Conservation (phyloP, 2,329 filamentous ascomycete species). For the Fusarium sp. region DNA sequence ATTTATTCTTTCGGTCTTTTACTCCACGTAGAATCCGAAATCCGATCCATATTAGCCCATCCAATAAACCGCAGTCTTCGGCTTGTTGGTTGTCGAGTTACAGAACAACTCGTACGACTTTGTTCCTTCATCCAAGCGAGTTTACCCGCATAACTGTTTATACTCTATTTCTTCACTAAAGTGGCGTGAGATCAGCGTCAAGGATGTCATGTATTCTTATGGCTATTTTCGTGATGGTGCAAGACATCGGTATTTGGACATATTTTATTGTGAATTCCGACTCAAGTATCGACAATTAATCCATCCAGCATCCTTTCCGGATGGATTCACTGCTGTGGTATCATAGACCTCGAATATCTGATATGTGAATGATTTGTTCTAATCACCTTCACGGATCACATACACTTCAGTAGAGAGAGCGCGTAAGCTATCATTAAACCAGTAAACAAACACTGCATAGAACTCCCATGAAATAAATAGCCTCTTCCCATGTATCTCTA, state of each 20-base stretch:
- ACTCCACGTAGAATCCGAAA: not conserved
- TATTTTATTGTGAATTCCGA: not conserved
- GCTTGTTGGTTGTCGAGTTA: not conserved
- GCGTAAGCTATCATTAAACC: not conserved
- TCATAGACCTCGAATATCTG: not conserved
- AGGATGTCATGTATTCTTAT: not conserved
- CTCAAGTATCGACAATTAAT: not conserved
- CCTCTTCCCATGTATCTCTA: rapidly evolving
- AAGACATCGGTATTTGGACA: not conserved
- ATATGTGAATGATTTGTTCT: not conserved
- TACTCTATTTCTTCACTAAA: not conserved
- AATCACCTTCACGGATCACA: not conserved
- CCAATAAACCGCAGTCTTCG: conserved; percentile 6
- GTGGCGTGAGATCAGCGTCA: not conserved
- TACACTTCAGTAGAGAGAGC: not conserved
- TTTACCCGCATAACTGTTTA: not conserved
- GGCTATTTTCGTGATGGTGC: not conserved
- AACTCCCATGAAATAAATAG: too few species aligned
- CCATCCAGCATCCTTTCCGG: not conserved
- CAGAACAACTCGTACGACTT: conserved; percentile 13
- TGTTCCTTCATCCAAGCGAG: not conserved
- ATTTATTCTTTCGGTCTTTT: not conserved
- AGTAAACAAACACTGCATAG: not conserved
- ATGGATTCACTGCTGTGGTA: rapidly evolving
- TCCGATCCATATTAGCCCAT: not conserved